Conservation (phyloP, 257 asterid genomes). For the Solanum infundibuliforme region DNA sequence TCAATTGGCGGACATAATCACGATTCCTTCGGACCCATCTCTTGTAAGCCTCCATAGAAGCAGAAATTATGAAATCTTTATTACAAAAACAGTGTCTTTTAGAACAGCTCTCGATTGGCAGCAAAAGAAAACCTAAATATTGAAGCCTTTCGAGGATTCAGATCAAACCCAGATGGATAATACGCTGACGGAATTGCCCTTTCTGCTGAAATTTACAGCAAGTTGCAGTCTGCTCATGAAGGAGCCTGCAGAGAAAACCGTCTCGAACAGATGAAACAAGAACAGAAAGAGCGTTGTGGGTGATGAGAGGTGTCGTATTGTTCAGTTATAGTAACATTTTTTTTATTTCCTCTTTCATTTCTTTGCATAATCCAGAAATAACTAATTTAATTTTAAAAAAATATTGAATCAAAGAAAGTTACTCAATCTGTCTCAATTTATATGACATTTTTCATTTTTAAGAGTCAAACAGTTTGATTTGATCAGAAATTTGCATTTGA, state of each 20-base stretch:
- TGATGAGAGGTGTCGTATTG: not conserved
- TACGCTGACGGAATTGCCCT: not conserved
- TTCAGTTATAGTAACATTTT: not conserved
- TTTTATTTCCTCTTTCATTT: not conserved
- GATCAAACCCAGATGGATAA: not conserved
- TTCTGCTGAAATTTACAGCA: not conserved
- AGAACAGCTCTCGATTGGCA: not conserved
- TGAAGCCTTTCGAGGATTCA: not conserved
- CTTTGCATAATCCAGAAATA: not conserved
- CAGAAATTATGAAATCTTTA: constrained; percentile 7
- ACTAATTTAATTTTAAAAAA: not conserved
- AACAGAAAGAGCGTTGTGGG: not conserved
- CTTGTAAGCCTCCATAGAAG: constrained; percentile 82
- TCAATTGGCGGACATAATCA: constrained; percentile 76
- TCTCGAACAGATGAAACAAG: not conserved
- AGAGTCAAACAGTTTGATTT: no score
- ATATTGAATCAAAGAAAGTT: not conserved
- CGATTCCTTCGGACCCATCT: constrained; percentile 78
- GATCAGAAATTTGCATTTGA: no score
- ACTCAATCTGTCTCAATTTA: no score
- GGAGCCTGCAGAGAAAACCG: not conserved
- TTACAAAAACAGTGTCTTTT: not conserved
- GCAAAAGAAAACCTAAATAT: not conserved
- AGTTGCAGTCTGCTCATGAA: not conserved
- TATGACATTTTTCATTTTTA: no score